Base-by-base conservation (phyloP, 352 stramenopile genomes). In the Achlya hypogyna region DNA sequence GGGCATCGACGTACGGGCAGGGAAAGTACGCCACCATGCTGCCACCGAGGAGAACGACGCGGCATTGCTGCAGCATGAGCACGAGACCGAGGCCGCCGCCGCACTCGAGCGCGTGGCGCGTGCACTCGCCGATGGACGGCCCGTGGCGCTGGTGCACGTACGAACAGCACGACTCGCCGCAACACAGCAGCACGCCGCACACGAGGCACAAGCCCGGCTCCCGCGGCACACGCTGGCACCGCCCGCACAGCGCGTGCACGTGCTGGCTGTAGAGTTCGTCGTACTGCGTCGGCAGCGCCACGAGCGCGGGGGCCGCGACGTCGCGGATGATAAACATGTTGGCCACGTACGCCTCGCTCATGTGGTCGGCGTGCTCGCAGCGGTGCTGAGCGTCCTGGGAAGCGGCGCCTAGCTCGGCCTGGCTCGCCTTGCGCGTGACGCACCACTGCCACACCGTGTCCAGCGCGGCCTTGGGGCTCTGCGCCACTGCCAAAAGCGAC, bases 311-410 rank as follows among this genome's bases (percentile, higher is more conserved):
- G 27, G 65, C 71, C n/a, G 72, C 58, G 8, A 79, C 63, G 59
- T 95, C 84, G 25, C 86, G 84, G 23, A 95, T 54, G 53, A 95
- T 91, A 53, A 95, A 95, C 84, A 95, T 93, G 71, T 84, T 95
- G 34, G 86, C 86, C 25, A 92, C 79, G 65, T 93, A 95, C 18
- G 79, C 82, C 59, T 95, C 86, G 65, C 86, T 89, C 63, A 80
- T 88, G 22, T 84, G 81, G 69, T 95, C 86, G 16, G 84, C 88
- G 69, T 95, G 86, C 58, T 95, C 86, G 63, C 86, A 95, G 43
- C 60, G 60, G 29, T 47, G 43, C 63, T 86, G 89, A 62, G 91
- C 84, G 20, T 84, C 81, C 49, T 74, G 74, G 60, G 88, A 91
- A 0, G 74, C 81, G 32, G 76, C 84, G 12, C 81, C 84, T 49